These are phyloP conservation scores for Penicillium subrubescens DNA, from an alignment of 495 filamentous ascomycete genomes.

Conservation along the genomic window DNA sequence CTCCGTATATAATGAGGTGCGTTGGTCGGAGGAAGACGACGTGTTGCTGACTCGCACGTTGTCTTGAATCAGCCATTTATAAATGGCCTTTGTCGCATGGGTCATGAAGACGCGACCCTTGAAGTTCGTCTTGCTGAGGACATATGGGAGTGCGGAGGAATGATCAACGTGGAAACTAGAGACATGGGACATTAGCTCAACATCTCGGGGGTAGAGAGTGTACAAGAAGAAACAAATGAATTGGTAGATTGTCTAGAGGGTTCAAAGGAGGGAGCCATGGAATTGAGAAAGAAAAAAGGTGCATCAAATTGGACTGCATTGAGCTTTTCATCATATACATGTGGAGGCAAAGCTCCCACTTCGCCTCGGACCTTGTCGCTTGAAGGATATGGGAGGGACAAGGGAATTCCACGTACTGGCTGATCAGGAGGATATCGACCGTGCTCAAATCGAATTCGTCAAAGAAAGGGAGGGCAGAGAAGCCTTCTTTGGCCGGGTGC, in stretches of 20 bases:
- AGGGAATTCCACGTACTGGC: slow-evolving; percentile 73
- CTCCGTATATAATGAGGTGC: slow-evolving; percentile 85
- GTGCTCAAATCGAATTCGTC: slow-evolving; percentile 98
- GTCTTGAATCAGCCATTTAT: slow-evolving; percentile 99
- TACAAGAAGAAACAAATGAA: background rate
- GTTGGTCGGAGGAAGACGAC: slow-evolving; percentile 69
- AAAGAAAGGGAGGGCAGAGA: slow-evolving; percentile 92
- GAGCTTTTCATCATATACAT: slow-evolving; percentile 37
- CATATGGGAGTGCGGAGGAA: slow-evolving; percentile 93
- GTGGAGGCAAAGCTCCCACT: slow-evolving; percentile 1
- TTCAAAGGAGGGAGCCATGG: background rate
- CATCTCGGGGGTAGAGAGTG: background rate
- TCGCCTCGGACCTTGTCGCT: background rate
- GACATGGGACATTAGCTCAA: slow-evolving; percentile 27
- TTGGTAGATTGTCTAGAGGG: background rate
- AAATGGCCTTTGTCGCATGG: slow-evolving; percentile 97
- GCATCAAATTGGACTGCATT: slow-evolving; percentile 33
- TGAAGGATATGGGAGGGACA: slow-evolving; percentile 3
- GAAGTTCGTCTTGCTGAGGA: slow-evolving; percentile 97
- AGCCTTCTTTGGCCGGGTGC: slow-evolving; percentile 95
- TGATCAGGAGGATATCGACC: slow-evolving; percentile 94
- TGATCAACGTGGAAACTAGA: slow-evolving; percentile 95
- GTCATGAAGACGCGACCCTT: slow-evolving; percentile 98
- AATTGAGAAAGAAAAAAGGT: slow-evolving; percentile 1
- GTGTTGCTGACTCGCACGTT: slow-evolving; percentile 86